Evolutionary conservation across 768 basidiomycete species (phyloP), one percentile per base, ranked within the genome.

Genomic region (Rhodotorula taiwanensis): DNA sequence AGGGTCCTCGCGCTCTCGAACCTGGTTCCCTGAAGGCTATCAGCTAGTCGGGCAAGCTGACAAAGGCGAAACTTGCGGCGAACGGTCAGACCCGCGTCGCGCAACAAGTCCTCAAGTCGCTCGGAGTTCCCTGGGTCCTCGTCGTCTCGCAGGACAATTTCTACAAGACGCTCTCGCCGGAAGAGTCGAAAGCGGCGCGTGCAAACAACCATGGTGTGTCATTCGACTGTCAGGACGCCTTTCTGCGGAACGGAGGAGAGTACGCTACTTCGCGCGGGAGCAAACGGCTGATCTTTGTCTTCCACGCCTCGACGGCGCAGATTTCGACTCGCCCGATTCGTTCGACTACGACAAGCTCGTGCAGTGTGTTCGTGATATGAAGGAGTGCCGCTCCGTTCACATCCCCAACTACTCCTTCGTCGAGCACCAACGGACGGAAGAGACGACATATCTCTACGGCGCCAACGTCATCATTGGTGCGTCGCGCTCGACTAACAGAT

Each of bases 71-170:
- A 25, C 5, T 25, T 10, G 27, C 33, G 21, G 42, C 6, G 18
- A 34, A 3, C 36, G 2, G 14, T 7, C 56, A 71, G 67, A 69
- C 67, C 4, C 52, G 67, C 11, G 70, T 69, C 6, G 70, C 70
- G 5, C 58, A 49, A 23, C 75, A 76, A 20, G 77, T 79, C 23
- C 65, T 78, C 18, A 75, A 74, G 20, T 69, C 72, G 8, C 70
- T 78, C 44, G 74, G 76, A 50, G 75, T 78, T 21, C 77, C 76
- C 2, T 77, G 76, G 50, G 87, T 98, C 42, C 84, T 94, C 56
- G 95, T 99, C 70, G 76, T 99, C 54, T 91, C 89, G 31, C 90
- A 92, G 78, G 93, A 98, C 75, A 89, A 88, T 74, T 99, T 98
- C 77, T 99, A 99, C 78, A 89, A 86, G 72, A 77, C 77, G 50